Conservation (phyloP, 345 rosid genomes). For the Rhodamnia rubescens region DNA sequence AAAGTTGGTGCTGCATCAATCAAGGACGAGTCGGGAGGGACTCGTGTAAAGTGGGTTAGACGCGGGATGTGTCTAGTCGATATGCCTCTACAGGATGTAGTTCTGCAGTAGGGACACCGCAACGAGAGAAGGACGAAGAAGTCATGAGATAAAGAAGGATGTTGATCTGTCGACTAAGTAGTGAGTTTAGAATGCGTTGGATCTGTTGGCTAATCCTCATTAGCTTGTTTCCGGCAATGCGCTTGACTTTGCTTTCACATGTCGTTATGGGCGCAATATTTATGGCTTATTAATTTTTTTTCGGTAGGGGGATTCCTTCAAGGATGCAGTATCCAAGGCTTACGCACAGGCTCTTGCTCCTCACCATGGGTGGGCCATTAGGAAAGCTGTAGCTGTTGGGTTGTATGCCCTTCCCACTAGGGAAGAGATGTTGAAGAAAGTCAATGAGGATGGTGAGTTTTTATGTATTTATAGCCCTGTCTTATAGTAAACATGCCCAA, state of each 20-base stretch:
- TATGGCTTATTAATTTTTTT: not conserved
- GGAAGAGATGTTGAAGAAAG: constrained; percentile 52
- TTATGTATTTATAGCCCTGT: not conserved
- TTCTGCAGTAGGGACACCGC: not conserved
- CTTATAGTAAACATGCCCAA: not conserved
- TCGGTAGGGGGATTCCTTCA: constrained; percentile 62
- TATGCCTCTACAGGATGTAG: not conserved
- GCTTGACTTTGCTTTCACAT: not conserved
- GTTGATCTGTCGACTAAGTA: not conserved
- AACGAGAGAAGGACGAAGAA: not conserved
- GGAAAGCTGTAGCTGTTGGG: constrained; percentile 85
- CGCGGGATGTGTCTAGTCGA: not conserved
- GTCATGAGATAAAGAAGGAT: not conserved
- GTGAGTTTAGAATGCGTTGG: not conserved
- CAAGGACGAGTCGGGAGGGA: not conserved
- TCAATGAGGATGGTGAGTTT: constrained; percentile 80
- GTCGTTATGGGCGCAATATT: not conserved
- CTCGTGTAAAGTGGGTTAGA: not conserved
- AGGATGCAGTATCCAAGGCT: constrained; percentile 73
- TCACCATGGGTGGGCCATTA: constrained; percentile 90
- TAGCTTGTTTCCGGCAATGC: not conserved
- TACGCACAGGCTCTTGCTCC: constrained; percentile 87
- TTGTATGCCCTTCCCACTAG: constrained; percentile 88
- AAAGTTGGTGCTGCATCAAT: not conserved
- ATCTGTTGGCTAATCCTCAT: not conserved